Evolutionary conservation across 306 rosid genomes (phyloP).

Genomic region (Acmispon strigosus): DNA sequence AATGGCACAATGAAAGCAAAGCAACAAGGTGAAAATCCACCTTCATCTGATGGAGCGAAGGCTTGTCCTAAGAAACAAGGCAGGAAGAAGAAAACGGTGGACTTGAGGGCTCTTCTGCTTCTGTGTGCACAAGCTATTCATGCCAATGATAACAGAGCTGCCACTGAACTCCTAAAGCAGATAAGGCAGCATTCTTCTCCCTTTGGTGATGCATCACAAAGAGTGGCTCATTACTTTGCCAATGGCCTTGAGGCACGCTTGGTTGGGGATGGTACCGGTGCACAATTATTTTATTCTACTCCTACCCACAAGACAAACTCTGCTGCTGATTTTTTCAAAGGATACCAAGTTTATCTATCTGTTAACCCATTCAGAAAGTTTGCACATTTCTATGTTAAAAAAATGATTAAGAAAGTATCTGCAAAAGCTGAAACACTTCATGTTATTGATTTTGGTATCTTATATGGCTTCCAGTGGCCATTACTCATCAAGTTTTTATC

Average conservation of each 20-base stretch:
- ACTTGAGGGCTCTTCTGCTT: constrained; percentile 43
- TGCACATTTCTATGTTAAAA: not conserved
- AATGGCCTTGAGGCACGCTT: constrained; percentile 23
- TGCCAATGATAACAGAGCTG: constrained; percentile 42
- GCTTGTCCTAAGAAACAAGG: constrained; percentile 20
- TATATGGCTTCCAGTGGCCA: constrained; percentile 73
- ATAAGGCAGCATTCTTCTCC: constrained; percentile 37
- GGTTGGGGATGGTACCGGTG: constrained; percentile 39
- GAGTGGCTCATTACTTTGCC: no score
- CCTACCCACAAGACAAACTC: constrained; percentile 14
- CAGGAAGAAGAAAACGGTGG: constrained; percentile 40
- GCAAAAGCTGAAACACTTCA: constrained; percentile 42
- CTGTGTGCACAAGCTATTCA: constrained; percentile 17
- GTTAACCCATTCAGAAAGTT: constrained; percentile 46
- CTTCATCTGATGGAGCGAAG: constrained; percentile 14
- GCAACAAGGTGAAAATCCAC: not conserved
- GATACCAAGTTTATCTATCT: constrained; percentile 22
- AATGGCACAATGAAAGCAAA: not conserved
- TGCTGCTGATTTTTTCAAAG: constrained; percentile 21
- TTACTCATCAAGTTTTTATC: constrained; percentile 49
- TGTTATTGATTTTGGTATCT: constrained; percentile 15
- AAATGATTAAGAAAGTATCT: constrained; percentile 35
- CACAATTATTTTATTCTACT: constrained; percentile 23
- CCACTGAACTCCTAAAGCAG: constrained; percentile 46
- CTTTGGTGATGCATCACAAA: no score